Conservation (phyloP, 257 asterid species). For the Jacaranda copaia region DNA sequence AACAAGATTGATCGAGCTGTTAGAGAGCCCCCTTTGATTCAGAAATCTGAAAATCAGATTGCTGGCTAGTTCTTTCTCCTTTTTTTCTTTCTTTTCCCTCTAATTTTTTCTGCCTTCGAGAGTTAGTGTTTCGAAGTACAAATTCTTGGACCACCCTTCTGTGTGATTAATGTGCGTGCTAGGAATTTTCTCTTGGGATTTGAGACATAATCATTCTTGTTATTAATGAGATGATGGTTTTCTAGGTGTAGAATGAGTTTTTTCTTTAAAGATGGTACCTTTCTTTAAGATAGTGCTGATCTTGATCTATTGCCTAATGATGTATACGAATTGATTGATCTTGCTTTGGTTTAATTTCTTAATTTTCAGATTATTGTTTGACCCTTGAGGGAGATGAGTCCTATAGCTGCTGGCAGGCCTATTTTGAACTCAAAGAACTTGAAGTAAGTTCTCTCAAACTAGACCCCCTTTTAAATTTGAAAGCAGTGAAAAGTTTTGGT, state of each 20-base stretch:
- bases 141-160: slow-evolving; percentile 22
- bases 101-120: not conserved
- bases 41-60: slow-evolving; percentile 73
- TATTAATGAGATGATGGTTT: not conserved
- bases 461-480: not conserved
- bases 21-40: slow-evolving; percentile 86
- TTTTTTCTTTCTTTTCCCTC: not conserved
- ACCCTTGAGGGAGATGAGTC: slow-evolving; percentile 86
- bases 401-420: slow-evolving; percentile 94
- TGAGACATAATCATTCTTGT: not conserved
- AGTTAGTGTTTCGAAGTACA: not conserved
- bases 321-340: not conserved
- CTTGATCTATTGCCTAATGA: not conserved
- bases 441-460: slow-evolving; percentile 61
- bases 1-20: slow-evolving; percentile 71
- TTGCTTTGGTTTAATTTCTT: slow-evolving; percentile 9
- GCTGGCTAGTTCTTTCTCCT: slow-evolving; percentile 57
- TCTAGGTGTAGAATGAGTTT: too few species aligned
- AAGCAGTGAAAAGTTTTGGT: not conserved
- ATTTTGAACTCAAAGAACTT: slow-evolving; percentile 92
- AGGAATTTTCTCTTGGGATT: not conserved
- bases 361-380: slow-evolving; percentile 76
- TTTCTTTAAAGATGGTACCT: too few species aligned
- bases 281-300: not conserved
- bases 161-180: not conserved